Conservation (phyloP, 116 monocot species). For the Trichopus zeylanicus region DNA sequence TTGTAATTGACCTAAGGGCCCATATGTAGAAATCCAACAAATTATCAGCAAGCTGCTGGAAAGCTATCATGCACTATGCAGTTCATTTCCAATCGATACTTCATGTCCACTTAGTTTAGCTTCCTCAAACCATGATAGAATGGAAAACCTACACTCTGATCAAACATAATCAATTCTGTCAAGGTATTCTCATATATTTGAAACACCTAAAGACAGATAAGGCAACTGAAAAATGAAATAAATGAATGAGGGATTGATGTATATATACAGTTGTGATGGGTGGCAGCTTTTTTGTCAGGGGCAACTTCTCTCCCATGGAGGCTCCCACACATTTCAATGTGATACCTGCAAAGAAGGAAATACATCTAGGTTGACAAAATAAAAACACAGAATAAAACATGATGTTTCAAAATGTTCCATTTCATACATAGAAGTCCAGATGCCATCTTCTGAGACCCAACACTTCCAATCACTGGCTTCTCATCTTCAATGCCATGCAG, state of each 20-base stretch:
- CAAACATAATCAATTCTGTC: too few relatives aligned
- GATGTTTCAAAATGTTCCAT: neutral
- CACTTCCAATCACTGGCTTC: conserved; percentile 33
- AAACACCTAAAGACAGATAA: neutral
- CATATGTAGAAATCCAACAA: too few relatives aligned
- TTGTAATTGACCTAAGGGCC: too few relatives aligned
- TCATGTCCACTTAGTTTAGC: too few relatives aligned
- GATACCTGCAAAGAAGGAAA: conserved; percentile 41
- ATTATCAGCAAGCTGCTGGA: too few relatives aligned
- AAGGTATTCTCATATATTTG: neutral
- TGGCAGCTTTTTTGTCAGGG: conserved; percentile 72
- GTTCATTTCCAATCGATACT: too few relatives aligned
- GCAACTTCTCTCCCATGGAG: conserved; percentile 77
- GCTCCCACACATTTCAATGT: conserved; percentile 87
- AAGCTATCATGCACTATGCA: too few relatives aligned
- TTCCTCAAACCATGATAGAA: too few relatives aligned
- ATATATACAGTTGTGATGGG: conserved; percentile 60
- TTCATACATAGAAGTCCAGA: conserved; percentile 65
- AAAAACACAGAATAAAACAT: neutral
- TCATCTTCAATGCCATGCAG: conserved; percentile 81
- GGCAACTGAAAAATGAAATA: neutral
- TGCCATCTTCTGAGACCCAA: conserved; percentile 72
- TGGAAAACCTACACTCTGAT: too few relatives aligned
- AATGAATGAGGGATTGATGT: neutral
- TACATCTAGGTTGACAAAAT: neutral